Evolutionary conservation across 2,329 filamentous ascomycete species (phyloP), one percentile per base, ranked within the genome.

Genomic region (Ilyonectria sp.): DNA sequence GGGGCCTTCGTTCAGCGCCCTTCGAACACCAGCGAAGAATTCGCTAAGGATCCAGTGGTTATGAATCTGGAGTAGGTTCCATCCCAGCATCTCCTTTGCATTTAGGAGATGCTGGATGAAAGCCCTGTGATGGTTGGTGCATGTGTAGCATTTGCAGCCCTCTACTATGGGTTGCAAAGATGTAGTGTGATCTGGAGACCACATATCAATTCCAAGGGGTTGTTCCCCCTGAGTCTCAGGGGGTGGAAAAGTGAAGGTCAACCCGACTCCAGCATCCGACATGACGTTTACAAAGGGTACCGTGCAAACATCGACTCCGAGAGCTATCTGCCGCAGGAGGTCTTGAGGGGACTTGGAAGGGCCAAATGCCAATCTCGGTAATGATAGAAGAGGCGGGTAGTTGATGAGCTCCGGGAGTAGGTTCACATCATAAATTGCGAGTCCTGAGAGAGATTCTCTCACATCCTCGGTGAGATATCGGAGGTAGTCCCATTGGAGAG

Each of bases 81-180:
- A 99, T 26, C 92, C 95, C 5, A 98, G 89, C 96, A 99, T 98
- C 81, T 99, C 96, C 77, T 95, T 97, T 1, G 96, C 94, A 53
- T 90, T 87, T 6, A 99, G 88, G 1, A 98, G 86, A 79, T 99
- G 96, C 71, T 94, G 92, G 40, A 99, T 77, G 80, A 93, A 99
- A 0, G 96, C 95, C 56, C 92, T 86, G 80, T 97, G 94, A 79
- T 98, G 95, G 19, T 88, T 88, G 2, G 85, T 89, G 84, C 96
- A 99, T 23, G 94, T 86, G 79, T 97, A 95, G 85, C 96, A 99
- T 57, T 82, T 74, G 79, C 96, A 99, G 17, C 81, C 86, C 6
- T 85, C 74, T 1, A 81, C 77, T 3, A 98, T 83, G 0, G 95
- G 91, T 0, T 80, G 79, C 1, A 93, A 78, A 44, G 93, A 89